These are phyloP conservation scores for Ophiostoma pallidulum DNA, from an alignment of 2,329 filamentous ascomycete genomes.

Conservation along the genomic window DNA sequence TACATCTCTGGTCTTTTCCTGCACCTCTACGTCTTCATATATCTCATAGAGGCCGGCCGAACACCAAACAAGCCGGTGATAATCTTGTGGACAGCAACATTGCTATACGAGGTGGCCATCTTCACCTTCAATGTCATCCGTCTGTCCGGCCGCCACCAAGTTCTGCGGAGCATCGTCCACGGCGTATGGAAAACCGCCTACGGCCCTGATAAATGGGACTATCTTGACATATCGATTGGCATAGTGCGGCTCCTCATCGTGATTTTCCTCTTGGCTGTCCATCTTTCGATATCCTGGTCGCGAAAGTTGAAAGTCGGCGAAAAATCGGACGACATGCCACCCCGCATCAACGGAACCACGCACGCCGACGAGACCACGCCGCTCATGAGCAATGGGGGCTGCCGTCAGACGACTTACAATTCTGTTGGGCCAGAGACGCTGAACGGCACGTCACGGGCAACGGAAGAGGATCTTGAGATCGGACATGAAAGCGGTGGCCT, in stretches of 20 bases:
- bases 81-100: conserved; percentile 64
- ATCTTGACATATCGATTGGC: conserved; percentile 56
- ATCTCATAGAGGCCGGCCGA: conserved; percentile 63
- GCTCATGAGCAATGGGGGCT: conserved; percentile 41
- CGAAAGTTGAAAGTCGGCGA: conserved; percentile 30
- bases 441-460: background rate
- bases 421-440: background rate
- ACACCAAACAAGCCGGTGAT: conserved; percentile 75
- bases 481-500: background rate
- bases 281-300: conserved; percentile 37
- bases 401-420: conserved; percentile 19
- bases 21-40: conserved; percentile 13
- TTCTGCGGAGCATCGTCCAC: conserved; percentile 23
- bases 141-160: conserved; percentile 45
- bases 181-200: conserved; percentile 31
- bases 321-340: conserved; percentile 29
- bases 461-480: background rate
- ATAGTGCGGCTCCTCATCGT: conserved; percentile 33
- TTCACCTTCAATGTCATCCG: conserved; percentile 58
- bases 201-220: conserved; percentile 42
- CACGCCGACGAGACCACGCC: conserved; percentile 48
- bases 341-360: conserved; percentile 9
- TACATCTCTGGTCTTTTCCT: conserved; percentile 16
- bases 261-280: conserved; percentile 42
- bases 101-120: conserved; percentile 65